Percentiles rank a stretch among this genome's conserved stretches.
These are phyloP conservation scores for Tricholoma sp. DNA, from an alignment of 768 basidiomycete genomes.

Conservation along the genomic window DNA sequence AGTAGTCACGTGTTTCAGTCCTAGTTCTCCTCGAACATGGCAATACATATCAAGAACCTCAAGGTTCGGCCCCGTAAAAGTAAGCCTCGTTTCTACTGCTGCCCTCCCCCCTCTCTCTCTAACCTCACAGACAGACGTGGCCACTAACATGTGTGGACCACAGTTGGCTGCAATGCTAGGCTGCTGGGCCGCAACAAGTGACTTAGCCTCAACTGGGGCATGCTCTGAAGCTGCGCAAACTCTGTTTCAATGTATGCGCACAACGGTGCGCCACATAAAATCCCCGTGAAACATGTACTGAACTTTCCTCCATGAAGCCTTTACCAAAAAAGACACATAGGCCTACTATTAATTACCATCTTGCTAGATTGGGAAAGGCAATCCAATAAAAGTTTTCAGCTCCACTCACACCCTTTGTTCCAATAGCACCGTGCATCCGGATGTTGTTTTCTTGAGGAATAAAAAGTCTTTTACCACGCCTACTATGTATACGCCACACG, in stretches of 20 bases:
- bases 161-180: slow-evolving; percentile 77
- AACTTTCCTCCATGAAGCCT: slow-evolving; percentile 38
- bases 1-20: slow-evolving; percentile 15
- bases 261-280: slow-evolving; percentile 52
- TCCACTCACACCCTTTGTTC: not conserved
- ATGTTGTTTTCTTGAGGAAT: not conserved
- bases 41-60: slow-evolving; percentile 73
- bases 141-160: slow-evolving; percentile 53
- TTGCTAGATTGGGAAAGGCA: slow-evolving; percentile 72
- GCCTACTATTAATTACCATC: slow-evolving; percentile 86
- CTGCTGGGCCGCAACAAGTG: slow-evolving; percentile 77
- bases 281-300: not conserved
- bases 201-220: slow-evolving; percentile 45
- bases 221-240: slow-evolving; percentile 58
- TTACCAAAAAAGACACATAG: slow-evolving; percentile 60
- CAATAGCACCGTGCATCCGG: not conserved
- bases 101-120: slow-evolving; percentile 6
- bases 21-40: slow-evolving; percentile 27
- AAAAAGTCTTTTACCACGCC: not conserved
- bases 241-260: slow-evolving; percentile 81
- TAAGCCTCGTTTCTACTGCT: slow-evolving; percentile 25
- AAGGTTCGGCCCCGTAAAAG: slow-evolving; percentile 77
- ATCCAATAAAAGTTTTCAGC: slow-evolving; percentile 50
- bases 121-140: slow-evolving; percentile 28
- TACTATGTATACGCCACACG: too few relatives aligned